Conservation (phyloP, 371 early-diverging fungal species). For the Parasitella parasitica region DNA sequence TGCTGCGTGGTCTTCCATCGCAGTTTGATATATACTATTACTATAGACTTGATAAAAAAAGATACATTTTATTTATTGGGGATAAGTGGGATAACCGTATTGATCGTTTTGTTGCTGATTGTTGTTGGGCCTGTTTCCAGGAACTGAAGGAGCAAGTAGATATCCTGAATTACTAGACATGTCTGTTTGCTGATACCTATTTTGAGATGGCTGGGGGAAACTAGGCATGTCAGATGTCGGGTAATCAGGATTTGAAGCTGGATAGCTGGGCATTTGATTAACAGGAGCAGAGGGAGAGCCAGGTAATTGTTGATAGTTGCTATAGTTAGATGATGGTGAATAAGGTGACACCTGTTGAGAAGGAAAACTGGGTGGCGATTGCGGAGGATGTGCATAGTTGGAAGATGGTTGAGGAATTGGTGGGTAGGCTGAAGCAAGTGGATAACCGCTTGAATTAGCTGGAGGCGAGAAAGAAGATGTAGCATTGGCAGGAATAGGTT, state of each 20-base stretch:
- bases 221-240: conserved; percentile 4
- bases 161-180: not conserved
- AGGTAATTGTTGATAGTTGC: not conserved
- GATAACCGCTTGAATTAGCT: not conserved
- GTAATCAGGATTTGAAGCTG: conserved; percentile 1
- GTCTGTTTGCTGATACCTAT: not conserved
- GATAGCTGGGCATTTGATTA: not conserved
- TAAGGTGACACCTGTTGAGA: not conserved
- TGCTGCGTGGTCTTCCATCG: conserved; percentile 10
- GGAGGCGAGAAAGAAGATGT: conserved; percentile 6
- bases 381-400: conserved; percentile 3
- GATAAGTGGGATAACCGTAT: conserved; percentile 21
- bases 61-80: conserved; percentile 9
- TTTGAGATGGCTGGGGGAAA: not conserved
- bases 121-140: conserved; percentile 2
- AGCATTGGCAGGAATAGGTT: conserved; percentile 5
- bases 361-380: not conserved
- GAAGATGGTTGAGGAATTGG: not conserved
- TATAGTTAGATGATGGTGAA: conserved; percentile 1
- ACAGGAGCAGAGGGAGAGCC: conserved; percentile 4
- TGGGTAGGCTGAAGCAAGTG: not conserved
- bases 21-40: not conserved
- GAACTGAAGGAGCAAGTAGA: conserved; percentile 5
- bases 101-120: conserved; percentile 1
- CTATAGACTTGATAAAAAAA: not conserved